phyloP scores from a whole-genome alignment of 225 moss, liverwort and hornwort species.

The Antitrichia curtipendula region DNA sequence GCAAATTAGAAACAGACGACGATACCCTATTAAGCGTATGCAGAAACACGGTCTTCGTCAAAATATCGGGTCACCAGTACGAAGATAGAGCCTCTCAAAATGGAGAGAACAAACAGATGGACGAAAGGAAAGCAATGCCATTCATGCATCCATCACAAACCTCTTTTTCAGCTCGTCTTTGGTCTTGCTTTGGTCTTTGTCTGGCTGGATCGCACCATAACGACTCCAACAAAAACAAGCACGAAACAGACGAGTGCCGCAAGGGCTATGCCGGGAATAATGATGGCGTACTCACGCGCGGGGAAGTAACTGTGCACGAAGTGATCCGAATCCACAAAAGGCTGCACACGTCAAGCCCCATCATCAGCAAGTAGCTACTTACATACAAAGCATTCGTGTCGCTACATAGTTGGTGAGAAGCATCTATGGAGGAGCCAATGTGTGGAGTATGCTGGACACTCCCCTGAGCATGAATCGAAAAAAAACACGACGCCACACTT shows the following conservation, averaged over 20 bases:
- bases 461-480: not conserved
- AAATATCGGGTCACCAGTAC: not conserved
- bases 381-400: not conserved
- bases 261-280: constrained; percentile 80
- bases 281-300: constrained; percentile 83
- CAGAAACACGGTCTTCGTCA: not conserved
- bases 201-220: constrained; percentile 58
- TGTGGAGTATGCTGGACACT: not conserved
- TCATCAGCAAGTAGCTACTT: not conserved
- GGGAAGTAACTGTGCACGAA: constrained; percentile 93
- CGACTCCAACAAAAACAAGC: constrained; percentile 80
- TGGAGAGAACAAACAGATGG: not conserved
- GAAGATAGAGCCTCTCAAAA: not conserved
- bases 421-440: not conserved
- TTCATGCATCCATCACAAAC: not conserved
- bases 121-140: not conserved
- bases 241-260: constrained; percentile 63
- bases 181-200: constrained; percentile 46
- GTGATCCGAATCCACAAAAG: constrained; percentile 96
- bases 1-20: not conserved
- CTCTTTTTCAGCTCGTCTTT: constrained; percentile 17
- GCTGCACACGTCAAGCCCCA: constrained; percentile 27
- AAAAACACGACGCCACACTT: not conserved
- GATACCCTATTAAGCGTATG: not conserved
- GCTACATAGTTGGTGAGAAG: not conserved